These are phyloP conservation scores for Drosera capensis DNA, from an alignment of 148 eudicot genomes.

Conservation along the genomic window DNA sequence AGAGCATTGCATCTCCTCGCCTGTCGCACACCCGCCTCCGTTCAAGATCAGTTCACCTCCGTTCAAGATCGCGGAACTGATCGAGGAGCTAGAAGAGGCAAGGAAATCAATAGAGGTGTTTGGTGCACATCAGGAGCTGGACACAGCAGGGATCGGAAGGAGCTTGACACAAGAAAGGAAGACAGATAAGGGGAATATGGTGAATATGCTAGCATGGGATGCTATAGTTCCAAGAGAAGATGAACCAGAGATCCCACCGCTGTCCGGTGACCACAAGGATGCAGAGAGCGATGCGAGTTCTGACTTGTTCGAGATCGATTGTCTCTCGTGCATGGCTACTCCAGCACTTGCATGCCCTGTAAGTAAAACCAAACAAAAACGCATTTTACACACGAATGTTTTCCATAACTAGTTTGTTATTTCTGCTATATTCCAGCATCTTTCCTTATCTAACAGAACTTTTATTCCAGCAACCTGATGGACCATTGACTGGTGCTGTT, in stretches of 20 bases:
- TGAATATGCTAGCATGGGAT: slow-evolving; percentile 31
- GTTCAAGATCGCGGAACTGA: not conserved
- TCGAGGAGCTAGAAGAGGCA: slow-evolving; percentile 7
- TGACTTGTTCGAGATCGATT: slow-evolving; percentile 56
- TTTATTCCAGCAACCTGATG: too few species aligned
- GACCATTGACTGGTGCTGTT: too few species aligned
- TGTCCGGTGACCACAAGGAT: slow-evolving; percentile 17
- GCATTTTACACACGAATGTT: too few species aligned
- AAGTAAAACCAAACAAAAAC: too few species aligned
- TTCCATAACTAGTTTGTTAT: too few species aligned
- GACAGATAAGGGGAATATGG: slow-evolving; percentile 1
- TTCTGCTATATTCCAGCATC: too few species aligned
- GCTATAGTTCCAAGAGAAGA: slow-evolving; percentile 19
- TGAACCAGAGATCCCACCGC: slow-evolving; percentile 6
- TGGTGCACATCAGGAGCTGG: slow-evolving; percentile 14
- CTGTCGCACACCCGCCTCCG: not conserved
- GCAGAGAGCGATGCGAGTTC: slow-evolving; percentile 54
- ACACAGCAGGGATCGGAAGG: slow-evolving; percentile 6
- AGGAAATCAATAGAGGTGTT: slow-evolving; percentile 35
- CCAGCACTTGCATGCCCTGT: slow-evolving; percentile 12
- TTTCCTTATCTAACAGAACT: too few species aligned
- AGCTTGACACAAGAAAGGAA: slow-evolving; percentile 18
- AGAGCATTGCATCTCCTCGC: not conserved
- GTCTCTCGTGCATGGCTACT: slow-evolving; percentile 25
- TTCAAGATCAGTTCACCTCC: not conserved